Conservation (phyloP, 1,284 basidiomycete genomes). For the Ganoderma meredithae region DNA sequence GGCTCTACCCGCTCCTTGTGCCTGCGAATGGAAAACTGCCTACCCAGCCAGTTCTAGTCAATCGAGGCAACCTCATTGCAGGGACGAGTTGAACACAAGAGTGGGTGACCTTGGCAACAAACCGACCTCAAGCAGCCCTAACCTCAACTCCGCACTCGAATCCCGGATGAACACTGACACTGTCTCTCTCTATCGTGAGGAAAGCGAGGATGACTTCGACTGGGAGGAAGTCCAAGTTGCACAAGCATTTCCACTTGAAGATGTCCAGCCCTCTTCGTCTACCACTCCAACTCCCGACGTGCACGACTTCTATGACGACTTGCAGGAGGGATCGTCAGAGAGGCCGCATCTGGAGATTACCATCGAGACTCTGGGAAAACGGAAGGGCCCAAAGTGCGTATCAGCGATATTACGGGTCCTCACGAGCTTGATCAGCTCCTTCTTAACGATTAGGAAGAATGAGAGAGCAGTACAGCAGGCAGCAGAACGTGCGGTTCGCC, state of each 20-base stretch:
- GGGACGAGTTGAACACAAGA: not conserved
- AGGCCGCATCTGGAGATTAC: slow-evolving; percentile 63
- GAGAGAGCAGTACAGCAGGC: slow-evolving; percentile 51
- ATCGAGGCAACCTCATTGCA: too few species aligned
- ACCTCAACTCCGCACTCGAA: not conserved
- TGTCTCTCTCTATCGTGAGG: slow-evolving; percentile 30
- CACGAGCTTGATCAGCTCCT: not conserved
- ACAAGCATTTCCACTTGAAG: slow-evolving; percentile 24
- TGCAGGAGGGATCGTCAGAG: slow-evolving; percentile 33
- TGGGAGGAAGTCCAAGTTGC: slow-evolving; percentile 53
- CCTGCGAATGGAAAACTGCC: not conserved
- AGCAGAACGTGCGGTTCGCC: slow-evolving; percentile 74
- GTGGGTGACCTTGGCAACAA: not conserved
- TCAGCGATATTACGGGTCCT: not conserved
- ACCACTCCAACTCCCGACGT: slow-evolving; percentile 12
- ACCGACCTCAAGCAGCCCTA: not conserved
- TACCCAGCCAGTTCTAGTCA: not conserved
- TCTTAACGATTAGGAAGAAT: slow-evolving; percentile 49
- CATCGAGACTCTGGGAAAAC: slow-evolving; percentile 53
- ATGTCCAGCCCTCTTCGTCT: slow-evolving; percentile 9
- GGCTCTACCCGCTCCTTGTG: not conserved
- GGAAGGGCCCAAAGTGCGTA: slow-evolving; percentile 41
- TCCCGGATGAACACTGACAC: slow-evolving; percentile 23
- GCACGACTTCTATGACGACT: slow-evolving; percentile 25
- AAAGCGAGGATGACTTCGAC: slow-evolving; percentile 51